Evolutionary conservation across 306 rosid species (phyloP).

Genomic region (Lablab purpureus): DNA sequence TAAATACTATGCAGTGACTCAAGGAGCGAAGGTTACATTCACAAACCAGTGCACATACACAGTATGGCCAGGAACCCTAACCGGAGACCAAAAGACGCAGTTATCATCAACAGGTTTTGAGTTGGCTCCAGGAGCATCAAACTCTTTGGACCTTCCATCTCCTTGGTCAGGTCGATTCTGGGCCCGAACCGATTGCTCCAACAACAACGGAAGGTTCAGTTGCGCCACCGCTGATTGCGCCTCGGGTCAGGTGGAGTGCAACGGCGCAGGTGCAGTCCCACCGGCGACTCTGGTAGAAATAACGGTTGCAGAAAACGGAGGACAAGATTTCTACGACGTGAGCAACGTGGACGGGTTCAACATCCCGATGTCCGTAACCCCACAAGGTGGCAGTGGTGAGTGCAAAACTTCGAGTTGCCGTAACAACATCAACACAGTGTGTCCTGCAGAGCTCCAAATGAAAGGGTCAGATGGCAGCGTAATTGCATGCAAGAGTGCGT

Average conservation of each 20-base stretch:
- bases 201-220: constrained; percentile 46
- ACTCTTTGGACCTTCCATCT: constrained; percentile 41
- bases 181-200: constrained; percentile 63
- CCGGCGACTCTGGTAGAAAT: constrained; percentile 61
- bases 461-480: constrained; percentile 49
- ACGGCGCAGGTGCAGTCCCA: constrained; percentile 64
- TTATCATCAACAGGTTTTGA: constrained; percentile 63
- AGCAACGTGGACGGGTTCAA: constrained; percentile 82
- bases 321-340: constrained; percentile 70
- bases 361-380: constrained; percentile 55
- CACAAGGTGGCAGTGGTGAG: constrained; percentile 53
- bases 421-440: constrained; percentile 43
- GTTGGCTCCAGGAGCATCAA: constrained; percentile 40
- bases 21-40: constrained; percentile 55
- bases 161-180: constrained; percentile 76
- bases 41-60: constrained; percentile 58
- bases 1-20: background rate
- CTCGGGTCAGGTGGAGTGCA: constrained; percentile 63
- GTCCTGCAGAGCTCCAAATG: constrained; percentile 52
- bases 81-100: constrained; percentile 55
- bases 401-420: constrained; percentile 53
- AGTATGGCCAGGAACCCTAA: constrained; percentile 73
- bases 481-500: constrained; percentile 76
- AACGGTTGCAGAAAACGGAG: constrained; percentile 46
- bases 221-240: constrained; percentile 73